Conservation (phyloP, 257 asterid genomes). For the Rhazya stricta region DNA sequence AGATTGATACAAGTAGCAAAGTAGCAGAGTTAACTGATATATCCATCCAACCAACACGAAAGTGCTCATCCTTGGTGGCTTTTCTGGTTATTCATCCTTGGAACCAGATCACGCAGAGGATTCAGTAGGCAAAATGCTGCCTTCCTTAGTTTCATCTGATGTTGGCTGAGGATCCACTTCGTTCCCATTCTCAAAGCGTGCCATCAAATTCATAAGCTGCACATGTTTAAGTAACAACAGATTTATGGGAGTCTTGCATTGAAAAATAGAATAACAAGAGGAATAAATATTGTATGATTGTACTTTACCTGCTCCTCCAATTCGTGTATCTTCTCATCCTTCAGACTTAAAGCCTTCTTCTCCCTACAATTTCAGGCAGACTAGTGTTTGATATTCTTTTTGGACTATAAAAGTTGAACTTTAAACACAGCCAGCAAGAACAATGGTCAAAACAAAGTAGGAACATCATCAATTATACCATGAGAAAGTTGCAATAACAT, state of each 20-base stretch:
- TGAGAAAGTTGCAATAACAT: not conserved
- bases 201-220: slow-evolving; percentile 60
- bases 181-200: slow-evolving; percentile 40
- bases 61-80: not conserved
- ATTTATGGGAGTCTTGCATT: slow-evolving; percentile 8
- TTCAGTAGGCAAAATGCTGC: not conserved
- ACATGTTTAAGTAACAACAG: slow-evolving; percentile 13
- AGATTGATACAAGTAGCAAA: not conserved
- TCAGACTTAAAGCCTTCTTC: slow-evolving; percentile 33
- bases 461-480: not conserved
- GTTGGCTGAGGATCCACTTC: slow-evolving; percentile 27
- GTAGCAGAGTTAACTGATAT: not conserved
- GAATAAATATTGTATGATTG: not conserved
- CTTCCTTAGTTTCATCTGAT: slow-evolving; percentile 25
- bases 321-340: slow-evolving; percentile 58
- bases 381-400: not conserved
- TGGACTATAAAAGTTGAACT: not conserved
- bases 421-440: not conserved
- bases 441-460: not conserved
- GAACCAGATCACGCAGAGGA: not conserved
- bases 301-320: slow-evolving; percentile 73
- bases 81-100: not conserved
- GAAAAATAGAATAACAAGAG: not conserved
- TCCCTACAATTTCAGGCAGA: slow-evolving; percentile 40
- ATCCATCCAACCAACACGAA: not conserved